These are phyloP conservation scores for Pisolithus marmoratus DNA, from an alignment of 768 basidiomycete genomes.

Conservation along the genomic window DNA sequence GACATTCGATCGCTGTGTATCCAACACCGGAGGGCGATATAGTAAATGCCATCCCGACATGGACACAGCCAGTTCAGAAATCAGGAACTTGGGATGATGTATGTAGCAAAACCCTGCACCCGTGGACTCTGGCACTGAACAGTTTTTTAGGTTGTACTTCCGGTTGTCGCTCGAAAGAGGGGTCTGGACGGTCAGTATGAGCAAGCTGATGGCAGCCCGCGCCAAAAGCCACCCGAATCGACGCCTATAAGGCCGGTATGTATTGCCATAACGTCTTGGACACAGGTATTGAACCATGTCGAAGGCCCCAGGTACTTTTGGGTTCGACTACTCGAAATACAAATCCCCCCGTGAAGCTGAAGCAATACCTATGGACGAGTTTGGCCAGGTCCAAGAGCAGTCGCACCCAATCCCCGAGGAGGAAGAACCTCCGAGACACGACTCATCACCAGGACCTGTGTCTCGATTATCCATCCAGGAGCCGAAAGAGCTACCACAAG, in stretches of 20 bases:
- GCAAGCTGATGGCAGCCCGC: constrained; percentile 62
- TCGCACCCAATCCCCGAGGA: constrained; percentile 6
- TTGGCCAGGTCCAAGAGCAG: constrained; percentile 40
- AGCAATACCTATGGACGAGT: constrained; percentile 63
- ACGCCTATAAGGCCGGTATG: constrained; percentile 53
- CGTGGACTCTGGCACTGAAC: not conserved
- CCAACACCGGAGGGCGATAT: constrained; percentile 53
- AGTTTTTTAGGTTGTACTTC: constrained; percentile 62
- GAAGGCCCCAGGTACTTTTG: constrained; percentile 81
- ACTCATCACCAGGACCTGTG: constrained; percentile 8
- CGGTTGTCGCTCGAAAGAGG: constrained; percentile 79
- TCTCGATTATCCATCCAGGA: constrained; percentile 19
- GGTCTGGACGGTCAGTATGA: constrained; percentile 70
- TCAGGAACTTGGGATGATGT: constrained; percentile 85
- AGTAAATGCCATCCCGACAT: constrained; percentile 72
- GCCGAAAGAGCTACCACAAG: constrained; percentile 24
- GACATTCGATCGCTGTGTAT: constrained; percentile 63
- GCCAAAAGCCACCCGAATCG: constrained; percentile 39
- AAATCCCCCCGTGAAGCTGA: constrained; percentile 40
- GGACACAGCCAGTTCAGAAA: constrained; percentile 67
- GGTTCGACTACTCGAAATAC: constrained; percentile 69
- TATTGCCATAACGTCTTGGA: constrained; percentile 3
- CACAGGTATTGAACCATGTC: constrained; percentile 2
- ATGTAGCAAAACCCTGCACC: constrained; percentile 17
- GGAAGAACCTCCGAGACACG: not conserved